Evolutionary conservation across 176 grass and related monocot species (phyloP).

Genomic region (Triticum urartu): DNA sequence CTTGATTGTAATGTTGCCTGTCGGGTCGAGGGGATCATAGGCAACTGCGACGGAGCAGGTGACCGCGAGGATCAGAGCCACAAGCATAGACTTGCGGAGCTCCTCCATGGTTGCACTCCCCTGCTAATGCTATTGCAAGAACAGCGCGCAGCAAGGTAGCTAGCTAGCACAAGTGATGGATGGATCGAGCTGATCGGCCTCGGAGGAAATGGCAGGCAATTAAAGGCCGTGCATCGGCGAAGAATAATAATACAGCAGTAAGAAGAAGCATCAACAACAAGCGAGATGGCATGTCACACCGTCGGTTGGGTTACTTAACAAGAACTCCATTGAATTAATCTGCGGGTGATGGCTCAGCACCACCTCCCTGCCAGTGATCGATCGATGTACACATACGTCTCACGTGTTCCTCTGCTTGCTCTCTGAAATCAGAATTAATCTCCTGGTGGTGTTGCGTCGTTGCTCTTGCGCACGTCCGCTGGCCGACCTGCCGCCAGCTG

Average conservation of each 20-base stretch:
- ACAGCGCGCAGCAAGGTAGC: not conserved
- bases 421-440: not conserved
- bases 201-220: slow-evolving; percentile 9
- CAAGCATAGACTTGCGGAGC: not conserved
- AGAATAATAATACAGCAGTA: not conserved
- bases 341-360: slow-evolving; percentile 31
- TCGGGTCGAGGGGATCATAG: slow-evolving; percentile 82
- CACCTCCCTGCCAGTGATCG: slow-evolving; percentile 29
- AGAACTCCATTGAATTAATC: slow-evolving; percentile 44
- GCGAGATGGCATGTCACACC: slow-evolving; percentile 50
- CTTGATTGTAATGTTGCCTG: slow-evolving; percentile 88
- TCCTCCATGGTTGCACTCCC: slow-evolving; percentile 22
- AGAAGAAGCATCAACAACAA: not conserved
- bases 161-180: not conserved
- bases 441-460: slow-evolving; percentile 7
- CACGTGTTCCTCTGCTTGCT: not conserved
- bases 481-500: not conserved
- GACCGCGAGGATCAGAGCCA: slow-evolving; percentile 34
- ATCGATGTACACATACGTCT: not conserved
- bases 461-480: not conserved
- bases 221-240: not conserved
- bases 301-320: slow-evolving; percentile 48
- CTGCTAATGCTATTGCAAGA: not conserved
- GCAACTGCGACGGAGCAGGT: slow-evolving; percentile 53
- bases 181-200: not conserved